phyloP scores from a whole-genome alignment of 2,329 filamentous ascomycete genomes.

The Calonectria multiphialidica region DNA sequence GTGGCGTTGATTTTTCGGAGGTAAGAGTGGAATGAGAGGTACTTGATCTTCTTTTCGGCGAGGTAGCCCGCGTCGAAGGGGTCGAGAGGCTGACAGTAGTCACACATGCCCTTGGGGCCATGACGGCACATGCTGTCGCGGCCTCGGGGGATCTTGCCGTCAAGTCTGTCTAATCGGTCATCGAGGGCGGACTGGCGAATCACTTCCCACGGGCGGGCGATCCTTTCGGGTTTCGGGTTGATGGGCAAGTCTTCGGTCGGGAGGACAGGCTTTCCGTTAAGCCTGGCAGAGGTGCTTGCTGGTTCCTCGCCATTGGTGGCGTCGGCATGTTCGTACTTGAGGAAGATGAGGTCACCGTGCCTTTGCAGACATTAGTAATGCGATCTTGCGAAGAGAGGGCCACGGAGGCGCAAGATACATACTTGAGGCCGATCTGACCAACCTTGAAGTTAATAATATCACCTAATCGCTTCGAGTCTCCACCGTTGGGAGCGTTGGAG shows the following conservation, averaged over 20 bases:
- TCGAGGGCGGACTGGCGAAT: conserved; percentile 91
- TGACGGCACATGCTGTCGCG: conserved; percentile 95
- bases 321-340: conserved; percentile 78
- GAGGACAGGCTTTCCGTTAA: conserved; percentile 83
- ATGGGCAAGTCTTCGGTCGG: conserved; percentile 76
- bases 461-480: conserved; percentile 68
- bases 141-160: conserved; percentile 88
- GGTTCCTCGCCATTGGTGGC: conserved; percentile 46
- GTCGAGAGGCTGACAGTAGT: conserved; percentile 97
- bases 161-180: conserved; percentile 84
- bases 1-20: conserved; percentile 94
- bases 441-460: conserved; percentile 70
- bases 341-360: conserved; percentile 92
- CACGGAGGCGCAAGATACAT: conserved; percentile 36
- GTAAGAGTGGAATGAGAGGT: conserved; percentile 95
- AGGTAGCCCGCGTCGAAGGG: conserved; percentile 93
- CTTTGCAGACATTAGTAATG: conserved; percentile 56
- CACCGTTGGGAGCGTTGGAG: conserved; percentile 70
- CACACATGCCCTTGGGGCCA: conserved; percentile 97
- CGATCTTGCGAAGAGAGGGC: background rate
- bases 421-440: conserved; percentile 71
- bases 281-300: conserved; percentile 68
- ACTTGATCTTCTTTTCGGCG: conserved; percentile 97
- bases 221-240: conserved; percentile 74
- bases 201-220: conserved; percentile 78